phyloP scores from a whole-genome alignment of 2,329 filamentous ascomycete species.

The Onygenales sp. region DNA sequence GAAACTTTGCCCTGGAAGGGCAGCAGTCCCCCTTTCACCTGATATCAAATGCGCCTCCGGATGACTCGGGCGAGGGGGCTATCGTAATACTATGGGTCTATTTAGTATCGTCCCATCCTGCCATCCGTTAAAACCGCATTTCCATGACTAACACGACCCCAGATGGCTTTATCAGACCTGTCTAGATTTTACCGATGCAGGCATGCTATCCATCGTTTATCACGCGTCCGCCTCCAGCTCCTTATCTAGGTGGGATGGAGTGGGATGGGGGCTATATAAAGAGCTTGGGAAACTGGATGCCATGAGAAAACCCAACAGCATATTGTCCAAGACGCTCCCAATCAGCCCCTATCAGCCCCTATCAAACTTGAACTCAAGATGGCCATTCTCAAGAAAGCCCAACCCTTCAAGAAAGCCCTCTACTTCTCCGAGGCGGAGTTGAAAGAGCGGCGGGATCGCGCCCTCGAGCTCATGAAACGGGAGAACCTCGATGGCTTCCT shows the following conservation, averaged over 20 bases:
- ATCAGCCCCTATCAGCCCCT: too few relatives aligned
- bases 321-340: background rate
- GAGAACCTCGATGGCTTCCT: constrained; percentile 27
- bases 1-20: too few relatives aligned
- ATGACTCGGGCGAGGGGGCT: too few relatives aligned
- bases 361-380: background rate
- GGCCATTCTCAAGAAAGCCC: constrained; percentile 10
- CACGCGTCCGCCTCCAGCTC: background rate
- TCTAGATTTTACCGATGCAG: background rate
- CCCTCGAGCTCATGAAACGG: constrained; percentile 20
- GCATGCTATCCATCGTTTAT: background rate
- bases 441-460: constrained; percentile 14
- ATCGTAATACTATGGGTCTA: too few relatives aligned
- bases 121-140: background rate
- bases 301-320: background rate
- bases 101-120: too few relatives aligned
- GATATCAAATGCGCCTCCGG: too few relatives aligned
- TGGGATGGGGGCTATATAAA: background rate
- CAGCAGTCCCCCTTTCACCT: too few relatives aligned
- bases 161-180: background rate
- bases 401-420: constrained; percentile 22
- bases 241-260: background rate
- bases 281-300: background rate
- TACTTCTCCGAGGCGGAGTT: constrained; percentile 20
- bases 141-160: background rate